Base-by-base conservation (phyloP, 2,329 filamentous ascomycete species). In the Chalaropsis thielavioides region DNA sequence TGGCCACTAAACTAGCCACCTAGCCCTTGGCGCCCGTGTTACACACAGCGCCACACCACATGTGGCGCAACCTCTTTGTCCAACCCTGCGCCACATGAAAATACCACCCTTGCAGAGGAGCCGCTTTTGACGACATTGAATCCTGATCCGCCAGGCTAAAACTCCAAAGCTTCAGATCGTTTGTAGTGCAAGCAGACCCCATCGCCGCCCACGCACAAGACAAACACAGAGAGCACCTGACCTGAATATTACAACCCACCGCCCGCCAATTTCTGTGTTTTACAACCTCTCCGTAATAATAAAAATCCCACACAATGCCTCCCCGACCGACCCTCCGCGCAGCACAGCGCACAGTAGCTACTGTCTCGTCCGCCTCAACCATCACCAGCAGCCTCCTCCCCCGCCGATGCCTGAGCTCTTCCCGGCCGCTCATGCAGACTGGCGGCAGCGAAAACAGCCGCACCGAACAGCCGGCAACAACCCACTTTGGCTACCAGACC, bases 401-500 rank as follows among this genome's bases (percentile, higher is more conserved):
- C 35, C 59, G 51, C 65, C 41, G 68, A 61, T 38, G 65, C 63
- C 51, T 66, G 65, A 63, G 67, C 46, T 49, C 56, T 46, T 43
- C 68, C 61, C 64, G 65, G 13, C 43, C 38, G 60, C 24, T 60
- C 11, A 40, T 62, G 15, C 54, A 38, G n/a, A 67, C 69, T 67
- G 68, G 43, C 66, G 69, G 60, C 61, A 65, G 46, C 22, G 24
- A 15, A 13, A 27, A 24, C 22, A 22, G 6, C 19, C 17, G 38
- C 2, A 58, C 13, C 19, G 24, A 58, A n/a, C 40, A 61, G 51
- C 59, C 66, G 11, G 43, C 35, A 11, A 67, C 66, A 68, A 96
- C 92, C 61, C 91, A 96, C 77, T 96, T 96, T 75, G 92, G 92
- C 62, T 96, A 90, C 74, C 83, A 92, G 76, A 92, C 89, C 51